Base-by-base conservation (phyloP, 2,329 filamentous ascomycete species). In the Diplodia mutila region DNA sequence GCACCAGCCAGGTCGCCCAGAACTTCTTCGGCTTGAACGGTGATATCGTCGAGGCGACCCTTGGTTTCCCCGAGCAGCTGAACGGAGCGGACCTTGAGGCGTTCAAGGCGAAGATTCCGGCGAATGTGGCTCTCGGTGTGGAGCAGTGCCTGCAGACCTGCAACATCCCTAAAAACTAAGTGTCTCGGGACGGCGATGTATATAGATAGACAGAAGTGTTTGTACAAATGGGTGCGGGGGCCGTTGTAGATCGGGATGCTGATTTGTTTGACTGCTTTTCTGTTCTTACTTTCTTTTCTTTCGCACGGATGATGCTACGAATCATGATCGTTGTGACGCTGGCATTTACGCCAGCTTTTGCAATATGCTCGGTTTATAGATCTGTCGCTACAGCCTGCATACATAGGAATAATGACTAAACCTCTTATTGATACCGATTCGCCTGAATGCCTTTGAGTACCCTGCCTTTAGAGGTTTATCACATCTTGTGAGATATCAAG, bases 121-220 rank as follows among this genome's bases (percentile, higher is more conserved):
- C 73, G 11, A 85, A 82, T 67, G 79, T 87, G 52, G 85, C 85
- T 3, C 74, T 81, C 25, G 85, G 85, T 61, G 81, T 88, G 14
- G 83, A 87, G 69, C 72, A 79, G 69, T 89, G 86, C 75, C 75
- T 87, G 72, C 73, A 77, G 69, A 84, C 80, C 74, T 87, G 86
- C 74, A 76, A 76, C 32, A 80, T 83, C 55, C 69, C 75, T 69
- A 77, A 79, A 71, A 53, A 32, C 49, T 65, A 54, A n/a, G 12
- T 21, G 39, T 23, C 9, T 7, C 16, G n/a, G 16, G 27, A 46
- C 23, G 34, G 21, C 21, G 23, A 23, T 46, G 55, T 59, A 59
- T 18, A 59, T 59, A 59, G 53, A 39, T 21, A 21, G 21, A 27
- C 3, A 23, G 23, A 32, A 18, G 37, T 18, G 16, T 27, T 29